Conservation (phyloP, 108 stramenopile genomes). For the Stephanodiscus minutulus region DNA sequence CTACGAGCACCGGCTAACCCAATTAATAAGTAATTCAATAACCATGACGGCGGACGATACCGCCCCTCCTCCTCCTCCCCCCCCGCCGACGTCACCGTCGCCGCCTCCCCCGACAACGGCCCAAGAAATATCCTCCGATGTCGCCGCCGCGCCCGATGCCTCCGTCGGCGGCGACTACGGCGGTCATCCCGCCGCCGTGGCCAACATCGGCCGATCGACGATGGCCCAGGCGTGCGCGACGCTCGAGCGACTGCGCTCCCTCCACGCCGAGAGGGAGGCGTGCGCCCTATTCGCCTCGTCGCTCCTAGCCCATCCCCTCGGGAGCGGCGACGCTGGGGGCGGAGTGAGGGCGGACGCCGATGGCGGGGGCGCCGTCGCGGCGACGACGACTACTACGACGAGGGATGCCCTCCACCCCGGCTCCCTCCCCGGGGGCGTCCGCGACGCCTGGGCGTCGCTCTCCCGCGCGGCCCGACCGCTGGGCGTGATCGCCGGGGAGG, state of each 20-base stretch:
- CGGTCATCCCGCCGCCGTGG: neutral
- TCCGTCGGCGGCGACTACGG: neutral
- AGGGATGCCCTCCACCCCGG: conserved; percentile 42
- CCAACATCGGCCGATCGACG: neutral
- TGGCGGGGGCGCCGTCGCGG: neutral
- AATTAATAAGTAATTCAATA: too few relatives aligned
- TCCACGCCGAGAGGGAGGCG: conserved; percentile 73
- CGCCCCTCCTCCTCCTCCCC: neutral
- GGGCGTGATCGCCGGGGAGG: conserved; percentile 11
- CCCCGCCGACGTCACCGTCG: too few relatives aligned
- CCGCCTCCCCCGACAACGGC: neutral
- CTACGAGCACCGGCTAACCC: too few relatives aligned
- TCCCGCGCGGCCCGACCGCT: conserved; percentile 28
- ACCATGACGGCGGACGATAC: conserved; percentile 5
- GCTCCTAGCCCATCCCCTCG: conserved; percentile 51
- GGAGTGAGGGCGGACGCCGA: conserved; percentile 2
- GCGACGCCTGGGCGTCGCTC: conserved; percentile 68
- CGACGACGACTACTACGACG: conserved; percentile 11
- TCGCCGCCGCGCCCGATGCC: neutral
- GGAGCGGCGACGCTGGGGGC: conserved; percentile 7
- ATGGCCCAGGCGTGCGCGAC: conserved; percentile 12
- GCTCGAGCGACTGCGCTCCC: conserved; percentile 67
- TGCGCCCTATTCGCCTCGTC: conserved; percentile 61
- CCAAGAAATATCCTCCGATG: neutral
- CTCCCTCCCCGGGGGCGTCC: conserved; percentile 63